Conservation (phyloP, 2,329 filamentous ascomycete species). For the Fusarium verrucosum region DNA sequence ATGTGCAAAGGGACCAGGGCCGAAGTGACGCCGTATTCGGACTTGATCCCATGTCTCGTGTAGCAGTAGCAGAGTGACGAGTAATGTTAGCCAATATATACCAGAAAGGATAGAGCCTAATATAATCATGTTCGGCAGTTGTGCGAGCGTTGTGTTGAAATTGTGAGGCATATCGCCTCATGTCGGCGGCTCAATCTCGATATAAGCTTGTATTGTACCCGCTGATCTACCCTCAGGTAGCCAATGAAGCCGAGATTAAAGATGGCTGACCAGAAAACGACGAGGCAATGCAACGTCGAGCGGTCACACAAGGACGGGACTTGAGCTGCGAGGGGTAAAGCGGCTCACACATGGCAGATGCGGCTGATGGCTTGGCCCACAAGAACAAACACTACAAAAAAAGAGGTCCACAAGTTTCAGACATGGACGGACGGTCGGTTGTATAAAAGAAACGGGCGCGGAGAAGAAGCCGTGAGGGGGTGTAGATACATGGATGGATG, state of each 20-base stretch:
- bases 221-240: slow-evolving; percentile 5
- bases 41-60: slow-evolving; percentile 22
- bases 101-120: slow-evolving; percentile 5
- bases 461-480: background rate
- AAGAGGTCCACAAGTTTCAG: background rate
- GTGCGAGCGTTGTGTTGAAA: background rate
- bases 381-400: background rate
- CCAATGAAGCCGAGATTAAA: background rate
- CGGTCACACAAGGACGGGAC: slow-evolving; percentile 32
- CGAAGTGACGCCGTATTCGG: slow-evolving; percentile 39
- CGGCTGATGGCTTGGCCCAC: slow-evolving; percentile 19
- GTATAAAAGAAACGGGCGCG: background rate
- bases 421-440: background rate
- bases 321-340: slow-evolving; percentile 36
- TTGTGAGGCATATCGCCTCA: background rate
- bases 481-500: background rate
- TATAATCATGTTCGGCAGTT: background rate
- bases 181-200: background rate
- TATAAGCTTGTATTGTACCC: background rate
- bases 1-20: slow-evolving; percentile 14
- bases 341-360: slow-evolving; percentile 9
- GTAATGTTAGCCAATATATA: slow-evolving; percentile 15
- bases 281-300: slow-evolving; percentile 13
- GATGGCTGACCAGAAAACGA: background rate
- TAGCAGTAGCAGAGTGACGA: slow-evolving; percentile 19